Conservation (phyloP, 805 yeast genomes). For the Ogataea allantospora region DNA sequence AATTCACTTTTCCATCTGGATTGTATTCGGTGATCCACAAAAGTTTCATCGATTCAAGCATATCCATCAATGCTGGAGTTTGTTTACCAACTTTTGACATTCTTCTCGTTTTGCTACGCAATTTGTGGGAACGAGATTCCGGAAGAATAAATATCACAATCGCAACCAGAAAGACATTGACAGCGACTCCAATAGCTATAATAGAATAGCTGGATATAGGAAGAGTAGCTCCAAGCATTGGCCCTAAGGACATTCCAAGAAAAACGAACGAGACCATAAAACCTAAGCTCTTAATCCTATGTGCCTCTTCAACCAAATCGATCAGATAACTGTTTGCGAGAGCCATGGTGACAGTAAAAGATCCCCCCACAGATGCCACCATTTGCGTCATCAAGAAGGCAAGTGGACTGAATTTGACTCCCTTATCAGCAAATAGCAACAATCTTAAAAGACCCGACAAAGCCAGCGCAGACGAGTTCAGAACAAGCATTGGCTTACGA, state of each 20-base stretch:
- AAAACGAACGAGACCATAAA: slow-evolving; percentile 56
- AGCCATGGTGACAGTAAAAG: slow-evolving; percentile 52
- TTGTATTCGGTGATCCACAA: slow-evolving; percentile 50
- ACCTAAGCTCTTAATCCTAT: slow-evolving; percentile 59
- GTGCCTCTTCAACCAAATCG: slow-evolving; percentile 65
- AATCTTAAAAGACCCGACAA: slow-evolving; percentile 16
- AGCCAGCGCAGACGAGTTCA: slow-evolving; percentile 20
- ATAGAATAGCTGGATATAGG: slow-evolving; percentile 33
- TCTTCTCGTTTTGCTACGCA: slow-evolving; percentile 51
- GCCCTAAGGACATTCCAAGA: slow-evolving; percentile 64
- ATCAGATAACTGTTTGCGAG: slow-evolving; percentile 67
- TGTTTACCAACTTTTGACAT: slow-evolving; percentile 16
- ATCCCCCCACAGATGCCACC: slow-evolving; percentile 60
- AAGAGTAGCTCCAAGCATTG: slow-evolving; percentile 50
- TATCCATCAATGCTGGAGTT: slow-evolving; percentile 27
- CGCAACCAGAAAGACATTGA: slow-evolving; percentile 28
- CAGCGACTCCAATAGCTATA: slow-evolving; percentile 17
- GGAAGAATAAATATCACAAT: slow-evolving; percentile 43
- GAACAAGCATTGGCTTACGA: slow-evolving; percentile 47
- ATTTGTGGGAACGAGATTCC: slow-evolving; percentile 61
- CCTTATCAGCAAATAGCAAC: slow-evolving; percentile 24
- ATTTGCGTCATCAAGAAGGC: slow-evolving; percentile 43
- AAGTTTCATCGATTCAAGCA: slow-evolving; percentile 46
- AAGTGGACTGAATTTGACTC: slow-evolving; percentile 31
- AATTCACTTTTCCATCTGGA: slow-evolving; percentile 25